Base-by-base conservation (phyloP, 768 basidiomycete genomes). In the Lactarius psammicola region DNA sequence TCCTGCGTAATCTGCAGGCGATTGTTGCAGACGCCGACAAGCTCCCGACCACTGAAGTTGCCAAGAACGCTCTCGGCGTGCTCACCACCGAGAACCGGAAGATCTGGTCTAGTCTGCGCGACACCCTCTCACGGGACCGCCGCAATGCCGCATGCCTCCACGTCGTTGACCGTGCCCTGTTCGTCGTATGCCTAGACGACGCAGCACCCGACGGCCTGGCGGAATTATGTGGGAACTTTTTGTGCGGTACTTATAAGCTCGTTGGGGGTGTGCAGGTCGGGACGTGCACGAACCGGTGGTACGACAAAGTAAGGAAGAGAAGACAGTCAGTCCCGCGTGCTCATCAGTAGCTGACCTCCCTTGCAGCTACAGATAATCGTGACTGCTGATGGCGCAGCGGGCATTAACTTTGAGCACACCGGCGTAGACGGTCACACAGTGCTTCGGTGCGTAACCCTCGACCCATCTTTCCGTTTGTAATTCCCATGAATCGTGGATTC, bases 341-440 rank as follows among this genome's bases (percentile, higher is more conserved):
- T 4, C n/a, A 23, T 49, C 46, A 11, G 28, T 23, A 9, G 53
- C 51, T 46, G 36, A 65, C 31, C 15, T 20, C n/a, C 28, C 31
- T 31, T 38, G 15, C 54, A 95, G 92, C 84, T 98, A 44, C 96
- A 99, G 80, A 97, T 99, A 72, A 98, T 99, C 69, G 91, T 98
- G 10, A 91, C 89, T 63, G 89, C 90, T 0, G 92, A 97, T 75
- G 96, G 96, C 4, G 85, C 94, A 2, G 94, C 96, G 0, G 96
- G 96, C 2, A 95, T 99, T 77, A 98, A 98, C 77, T 99, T 98
- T 73, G 96, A 99, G 74, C 96, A 99, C 73, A 95, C 94, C 0
- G 95, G 94, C 63, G 95, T 99, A 9, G 96, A 99, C 69, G 96
- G 96, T 4, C 95, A 98, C 75, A 98, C 95, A 0, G 95, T 98